Conservation (phyloP, 2,329 filamentous ascomycete genomes). For the Colletotrichum kahawae region DNA sequence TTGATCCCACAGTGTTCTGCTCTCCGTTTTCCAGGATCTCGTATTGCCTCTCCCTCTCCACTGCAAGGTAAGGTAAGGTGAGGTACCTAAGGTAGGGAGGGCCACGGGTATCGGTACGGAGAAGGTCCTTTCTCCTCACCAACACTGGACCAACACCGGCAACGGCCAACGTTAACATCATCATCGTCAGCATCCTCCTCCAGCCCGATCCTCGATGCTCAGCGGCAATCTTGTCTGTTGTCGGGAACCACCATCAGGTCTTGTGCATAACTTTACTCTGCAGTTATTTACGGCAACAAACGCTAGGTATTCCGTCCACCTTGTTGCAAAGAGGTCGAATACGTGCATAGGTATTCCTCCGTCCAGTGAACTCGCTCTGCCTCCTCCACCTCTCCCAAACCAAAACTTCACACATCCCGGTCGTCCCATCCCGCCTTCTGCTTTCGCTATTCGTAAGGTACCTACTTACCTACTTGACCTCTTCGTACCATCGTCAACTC, state of each 20-base stretch:
- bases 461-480: background rate
- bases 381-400: background rate
- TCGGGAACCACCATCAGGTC: background rate
- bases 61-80: background rate
- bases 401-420: background rate
- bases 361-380: background rate
- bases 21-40: background rate
- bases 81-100: background rate
- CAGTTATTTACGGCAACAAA: background rate
- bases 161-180: background rate
- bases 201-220: background rate
- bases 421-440: background rate
- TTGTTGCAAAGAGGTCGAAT: background rate
- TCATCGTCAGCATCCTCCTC: background rate
- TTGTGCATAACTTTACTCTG: background rate
- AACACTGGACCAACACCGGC: background rate
- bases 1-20: background rate
- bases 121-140: background rate
- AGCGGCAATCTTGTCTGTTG: background rate
- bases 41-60: background rate
- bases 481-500: background rate
- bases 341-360: background rate
- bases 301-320: background rate
- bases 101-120: background rate
- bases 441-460: background rate